Conservation (phyloP, 208 protist species). For the Crithidia mellificae region DNA sequence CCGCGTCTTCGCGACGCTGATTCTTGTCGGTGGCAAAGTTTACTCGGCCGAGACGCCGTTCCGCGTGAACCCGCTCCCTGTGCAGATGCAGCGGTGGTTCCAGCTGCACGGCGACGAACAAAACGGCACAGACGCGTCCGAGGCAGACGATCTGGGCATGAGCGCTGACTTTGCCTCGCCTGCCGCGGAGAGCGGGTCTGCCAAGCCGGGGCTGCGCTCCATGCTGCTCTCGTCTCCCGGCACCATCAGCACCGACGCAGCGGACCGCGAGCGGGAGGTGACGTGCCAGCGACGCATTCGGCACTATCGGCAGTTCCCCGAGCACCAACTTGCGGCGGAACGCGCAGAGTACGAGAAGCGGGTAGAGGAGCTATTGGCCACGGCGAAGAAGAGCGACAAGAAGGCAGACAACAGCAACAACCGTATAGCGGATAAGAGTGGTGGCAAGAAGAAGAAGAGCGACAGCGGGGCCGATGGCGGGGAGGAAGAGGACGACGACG, state of each 20-base stretch:
- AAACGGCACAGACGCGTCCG: slow-evolving; percentile 1
- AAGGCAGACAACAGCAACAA: neutral
- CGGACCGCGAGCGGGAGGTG: slow-evolving; percentile 6
- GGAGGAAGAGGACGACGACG: neutral
- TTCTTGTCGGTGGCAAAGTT: slow-evolving; percentile 29
- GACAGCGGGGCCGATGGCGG: no score
- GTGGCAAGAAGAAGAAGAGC: no score
- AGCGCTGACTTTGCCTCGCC: neutral
- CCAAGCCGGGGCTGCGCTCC: slow-evolving; percentile 5
- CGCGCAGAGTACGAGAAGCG: slow-evolving; percentile 18
- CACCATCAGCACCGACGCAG: slow-evolving; percentile 5
- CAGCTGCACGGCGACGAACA: slow-evolving; percentile 46
- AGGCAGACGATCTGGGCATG: neutral
- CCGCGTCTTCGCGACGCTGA: slow-evolving; percentile 40
- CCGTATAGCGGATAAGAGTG: no score
- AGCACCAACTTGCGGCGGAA: slow-evolving; percentile 20
- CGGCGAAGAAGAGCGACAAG: neutral
- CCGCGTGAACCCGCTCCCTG: slow-evolving; percentile 44
- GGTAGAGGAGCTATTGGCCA: no score
- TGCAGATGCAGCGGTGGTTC: slow-evolving; percentile 62
- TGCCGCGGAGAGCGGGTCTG: neutral
- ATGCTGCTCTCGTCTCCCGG: slow-evolving; percentile 18
- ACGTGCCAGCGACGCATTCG: slow-evolving; percentile 15
- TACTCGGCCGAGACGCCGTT: slow-evolving; percentile 31
- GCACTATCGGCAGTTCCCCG: slow-evolving; percentile 26